Evolutionary conservation across 1,284 basidiomycete genomes (phyloP), one percentile per base, ranked within the genome.

Genomic region (Volvariella surrecta): DNA sequence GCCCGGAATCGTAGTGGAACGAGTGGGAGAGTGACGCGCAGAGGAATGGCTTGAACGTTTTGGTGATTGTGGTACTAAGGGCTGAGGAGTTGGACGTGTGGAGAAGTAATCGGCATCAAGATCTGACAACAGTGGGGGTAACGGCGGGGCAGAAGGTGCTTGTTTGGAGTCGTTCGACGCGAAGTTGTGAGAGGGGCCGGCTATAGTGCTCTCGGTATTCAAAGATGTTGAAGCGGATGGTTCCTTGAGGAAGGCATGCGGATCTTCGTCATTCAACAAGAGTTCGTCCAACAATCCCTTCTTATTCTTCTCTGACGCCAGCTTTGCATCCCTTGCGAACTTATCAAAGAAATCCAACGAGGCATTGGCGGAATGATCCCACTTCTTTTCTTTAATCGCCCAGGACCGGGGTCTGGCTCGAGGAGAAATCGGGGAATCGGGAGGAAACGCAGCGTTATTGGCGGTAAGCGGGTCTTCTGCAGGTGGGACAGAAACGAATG

Each of bases 231-330:
- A 32, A 10, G 50, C 40, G 19, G 44, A 37, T 3, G 40, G 35
- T 6, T 32, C 24, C 20, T 40, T 48, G 21, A 38, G 39, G 39
- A 15, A 42, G 43, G 41, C 22, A 20, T 20, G 55, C 1, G 82
- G 82, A 56, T 85, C 80, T 40, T 82, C 76, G 55, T 84, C 72
- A 48, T 82, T 72, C 46, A 67, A 53, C 32, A 84, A 54, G 22
- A 87, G 55, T 54, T 86, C 81, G 40, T 82, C 75, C 41, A 86
- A 58, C 2, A 83, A 60, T 16, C 62, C 67, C 39, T 65, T 63
- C 46, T 71, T 66, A 41, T 70, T 79, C 45, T 63, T 65, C 45
- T 74, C 71, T 0, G 71, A 66, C 7, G 76, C 71, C 0, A 60
- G 58, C 52, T 67, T 77, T 4, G 81, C 79, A 32, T 68, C 69